Conservation (phyloP, 2,329 filamentous ascomycete genomes). For the Hypoxylon sp. region DNA sequence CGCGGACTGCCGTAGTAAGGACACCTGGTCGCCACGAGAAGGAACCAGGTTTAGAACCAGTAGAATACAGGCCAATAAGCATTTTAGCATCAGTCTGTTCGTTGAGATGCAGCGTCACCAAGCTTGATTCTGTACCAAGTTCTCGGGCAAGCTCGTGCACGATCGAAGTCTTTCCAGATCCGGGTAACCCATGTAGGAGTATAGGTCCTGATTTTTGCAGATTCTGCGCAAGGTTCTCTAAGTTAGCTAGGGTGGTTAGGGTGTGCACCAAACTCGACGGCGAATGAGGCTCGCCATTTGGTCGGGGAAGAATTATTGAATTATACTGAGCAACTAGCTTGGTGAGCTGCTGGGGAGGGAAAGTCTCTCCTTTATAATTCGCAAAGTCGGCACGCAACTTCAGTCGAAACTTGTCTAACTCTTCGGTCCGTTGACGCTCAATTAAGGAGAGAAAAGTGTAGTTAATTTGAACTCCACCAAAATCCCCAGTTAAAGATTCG, state of each 20-base stretch:
- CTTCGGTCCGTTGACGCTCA: conserved; percentile 68
- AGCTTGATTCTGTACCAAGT: conserved; percentile 82
- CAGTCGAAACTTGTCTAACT: conserved; percentile 61
- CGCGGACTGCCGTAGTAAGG: conserved; percentile 90
- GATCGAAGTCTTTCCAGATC: conserved; percentile 91
- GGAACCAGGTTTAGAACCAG: conserved; percentile 86
- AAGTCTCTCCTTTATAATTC: conserved; percentile 38
- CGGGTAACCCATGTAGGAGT: conserved; percentile 84
- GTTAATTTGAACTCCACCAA: conserved; percentile 84
- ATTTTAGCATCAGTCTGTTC: conserved; percentile 99
- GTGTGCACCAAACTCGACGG: conserved; percentile 76
- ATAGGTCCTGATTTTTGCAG: conserved; percentile 80
- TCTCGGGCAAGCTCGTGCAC: conserved; percentile 85
- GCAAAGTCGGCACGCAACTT: conserved; percentile 54
- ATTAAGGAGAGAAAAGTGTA: conserved; percentile 79
- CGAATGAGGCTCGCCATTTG: conserved; percentile 64
- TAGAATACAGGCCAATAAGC: conserved; percentile 93
- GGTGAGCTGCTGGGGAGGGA: conserved; percentile 66
- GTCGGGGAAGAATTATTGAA: conserved; percentile 76
- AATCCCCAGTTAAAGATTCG: conserved; percentile 75
- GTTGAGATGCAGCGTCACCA: conserved; percentile 96
- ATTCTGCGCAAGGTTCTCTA: conserved; percentile 76
- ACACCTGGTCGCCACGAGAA: conserved; percentile 95
- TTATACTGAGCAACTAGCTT: conserved; percentile 76
- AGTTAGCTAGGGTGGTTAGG: conserved; percentile 78